Base-by-base conservation (phyloP, 768 basidiomycete genomes). In the Lactarius deliciosus region DNA sequence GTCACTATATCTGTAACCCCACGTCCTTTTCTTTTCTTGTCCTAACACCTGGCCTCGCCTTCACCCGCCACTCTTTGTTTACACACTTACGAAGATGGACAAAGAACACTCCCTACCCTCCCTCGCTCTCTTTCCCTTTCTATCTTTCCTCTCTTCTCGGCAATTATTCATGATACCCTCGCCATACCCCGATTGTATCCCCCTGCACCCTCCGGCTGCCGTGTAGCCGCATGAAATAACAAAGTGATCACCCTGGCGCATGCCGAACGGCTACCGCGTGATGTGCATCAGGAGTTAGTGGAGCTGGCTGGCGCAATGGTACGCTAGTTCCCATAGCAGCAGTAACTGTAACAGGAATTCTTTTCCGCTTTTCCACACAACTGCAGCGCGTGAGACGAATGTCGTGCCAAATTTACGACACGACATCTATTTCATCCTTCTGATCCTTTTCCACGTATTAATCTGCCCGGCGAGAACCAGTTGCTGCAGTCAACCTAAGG, bases 151-250 rank as follows among this genome's bases (percentile, higher is more conserved):
- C 50, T 18, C 30, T 36, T 57, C 59, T 64, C 62, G 68, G 68
- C 68, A 70, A 70, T 69, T 65, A 65, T 65, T 61, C 40, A 70
- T 55, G 64, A 70, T 70, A 70, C 69, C 69, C 69, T 69, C 68
- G 57, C 69, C 65, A 68, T 63, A 30, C 50, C 50, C 65, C 61
- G 41, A 57, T 63, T 67, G 68, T 69, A 69, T 66, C 65, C 60
- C 8, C 60, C 45, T 34, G 53, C 64, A 60, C 64, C 59, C 50
- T 43, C 60, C 60, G 68, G 68, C 60, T 66, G 64, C 55, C 61
- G 61, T 60, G 68, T 68, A 69, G 65, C 61, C 65, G 60, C 61
- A 59, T 69, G 66, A 64, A 64, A 68, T 69, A 64, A 68, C 68
- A 61, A 40, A 66, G 68, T 68, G 56, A 67, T 66, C 67, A 56